Evolutionary conservation across 2,329 filamentous ascomycete species (phyloP).

Genomic region (Penicillium brasilianum): DNA sequence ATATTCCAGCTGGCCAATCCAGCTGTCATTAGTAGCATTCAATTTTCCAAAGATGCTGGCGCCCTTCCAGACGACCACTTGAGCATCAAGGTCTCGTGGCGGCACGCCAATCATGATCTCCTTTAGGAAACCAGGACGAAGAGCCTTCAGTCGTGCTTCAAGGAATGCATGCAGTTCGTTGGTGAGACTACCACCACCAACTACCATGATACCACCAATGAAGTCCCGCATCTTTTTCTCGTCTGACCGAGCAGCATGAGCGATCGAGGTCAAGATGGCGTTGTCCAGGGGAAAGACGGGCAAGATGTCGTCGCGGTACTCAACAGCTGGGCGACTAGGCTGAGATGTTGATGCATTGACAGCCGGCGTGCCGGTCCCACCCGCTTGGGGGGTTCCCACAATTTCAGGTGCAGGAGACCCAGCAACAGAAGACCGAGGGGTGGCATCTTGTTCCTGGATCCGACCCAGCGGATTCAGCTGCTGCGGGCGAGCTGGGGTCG

Average conservation of each 20-base stretch:
- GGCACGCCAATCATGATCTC: slow-evolving; percentile 69
- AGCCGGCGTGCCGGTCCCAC: slow-evolving; percentile 49
- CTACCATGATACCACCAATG: slow-evolving; percentile 85
- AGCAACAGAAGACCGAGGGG: slow-evolving; percentile 82
- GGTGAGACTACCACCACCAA: slow-evolving; percentile 82
- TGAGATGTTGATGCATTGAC: slow-evolving; percentile 41
- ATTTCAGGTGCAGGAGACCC: slow-evolving; percentile 86
- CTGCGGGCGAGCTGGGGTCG: slow-evolving; percentile 59
- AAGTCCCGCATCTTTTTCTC: slow-evolving; percentile 93
- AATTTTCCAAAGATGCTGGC: slow-evolving; percentile 95
- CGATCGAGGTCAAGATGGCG: slow-evolving; percentile 87
- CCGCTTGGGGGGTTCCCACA: slow-evolving; percentile 66
- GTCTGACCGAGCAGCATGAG: slow-evolving; percentile 83
- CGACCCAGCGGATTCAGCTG: slow-evolving; percentile 73
- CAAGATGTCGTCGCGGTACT: slow-evolving; percentile 75
- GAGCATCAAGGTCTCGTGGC: slow-evolving; percentile 93
- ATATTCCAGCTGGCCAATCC: slow-evolving; percentile 87
- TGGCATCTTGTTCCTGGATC: slow-evolving; percentile 71
- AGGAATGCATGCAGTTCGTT: slow-evolving; percentile 80
- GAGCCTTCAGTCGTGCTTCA: slow-evolving; percentile 77
- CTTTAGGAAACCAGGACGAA: slow-evolving; percentile 66
- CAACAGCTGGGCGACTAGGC: slow-evolving; percentile 52
- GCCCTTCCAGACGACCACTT: slow-evolving; percentile 98
- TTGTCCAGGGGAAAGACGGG: slow-evolving; percentile 83
- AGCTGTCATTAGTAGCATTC: slow-evolving; percentile 85